These are phyloP conservation scores for Pseudozyma pruni DNA, from an alignment of 1,284 basidiomycete species.

Conservation along the genomic window DNA sequence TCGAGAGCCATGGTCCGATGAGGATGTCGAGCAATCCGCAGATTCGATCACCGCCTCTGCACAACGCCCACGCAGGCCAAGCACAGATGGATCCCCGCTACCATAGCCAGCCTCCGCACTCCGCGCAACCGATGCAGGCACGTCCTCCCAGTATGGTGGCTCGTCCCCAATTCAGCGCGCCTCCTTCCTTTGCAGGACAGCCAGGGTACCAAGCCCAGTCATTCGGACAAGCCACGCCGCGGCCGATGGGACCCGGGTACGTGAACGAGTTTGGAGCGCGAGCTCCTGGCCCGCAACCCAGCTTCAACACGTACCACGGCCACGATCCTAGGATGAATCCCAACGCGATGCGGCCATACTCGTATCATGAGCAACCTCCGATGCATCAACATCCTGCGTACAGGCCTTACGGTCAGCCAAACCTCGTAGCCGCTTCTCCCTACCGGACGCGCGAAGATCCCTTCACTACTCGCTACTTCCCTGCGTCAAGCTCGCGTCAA, in stretches of 20 bases:
- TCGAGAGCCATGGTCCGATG: conserved; percentile 20
- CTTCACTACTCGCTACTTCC: conserved; percentile 56
- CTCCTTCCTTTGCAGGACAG: conserved; percentile 17
- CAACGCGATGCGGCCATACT: conserved; percentile 49
- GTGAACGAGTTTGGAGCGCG: conserved; percentile 42
- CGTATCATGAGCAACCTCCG: conserved; percentile 46
- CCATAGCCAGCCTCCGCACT: conserved; percentile 10
- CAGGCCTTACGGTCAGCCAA: conserved; percentile 27
- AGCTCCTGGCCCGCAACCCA: conserved; percentile 10
- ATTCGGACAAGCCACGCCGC: conserved; percentile 10
- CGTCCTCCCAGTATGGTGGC: conserved; percentile 13
- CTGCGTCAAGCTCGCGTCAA: conserved; percentile 59
- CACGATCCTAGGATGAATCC: conserved; percentile 32
- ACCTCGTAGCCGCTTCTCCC: conserved; percentile 6
- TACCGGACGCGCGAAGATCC: conserved; percentile 53
- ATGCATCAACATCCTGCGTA: conserved; percentile 35
- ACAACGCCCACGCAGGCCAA: conserved; percentile 5
- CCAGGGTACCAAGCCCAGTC: conserved; percentile 23
- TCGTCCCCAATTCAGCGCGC: conserved; percentile 28
- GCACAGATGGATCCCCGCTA: conserved; percentile 28
- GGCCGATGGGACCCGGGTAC: conserved; percentile 20
- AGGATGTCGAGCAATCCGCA: conserved; percentile 42
- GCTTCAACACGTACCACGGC: conserved; percentile 44
- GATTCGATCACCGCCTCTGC: conserved; percentile 38
- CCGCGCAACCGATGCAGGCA: conserved; percentile 16